These are phyloP conservation scores for Eustoma russellianum DNA, from an alignment of 257 asterid genomes.

Conservation along the genomic window DNA sequence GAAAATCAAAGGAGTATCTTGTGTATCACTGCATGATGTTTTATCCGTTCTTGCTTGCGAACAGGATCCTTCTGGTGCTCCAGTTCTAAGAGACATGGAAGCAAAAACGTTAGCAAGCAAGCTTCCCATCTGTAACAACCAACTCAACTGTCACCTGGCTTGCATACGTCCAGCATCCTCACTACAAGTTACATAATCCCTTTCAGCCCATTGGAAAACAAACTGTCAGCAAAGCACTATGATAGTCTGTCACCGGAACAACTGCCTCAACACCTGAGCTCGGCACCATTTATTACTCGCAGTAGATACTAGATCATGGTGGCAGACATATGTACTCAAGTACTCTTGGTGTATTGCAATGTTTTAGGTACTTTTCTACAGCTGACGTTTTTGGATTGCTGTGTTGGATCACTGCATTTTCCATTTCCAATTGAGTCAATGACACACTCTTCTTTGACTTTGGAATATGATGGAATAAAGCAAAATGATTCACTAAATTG, in stretches of 20 bases:
- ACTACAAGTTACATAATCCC: conserved; percentile 30
- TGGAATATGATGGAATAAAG: no score
- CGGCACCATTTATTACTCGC: conserved; percentile 47
- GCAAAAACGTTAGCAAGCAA: conserved; percentile 27
- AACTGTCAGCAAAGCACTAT: conserved; percentile 28
- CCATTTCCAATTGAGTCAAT: no score
- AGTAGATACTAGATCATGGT: conserved; percentile 20
- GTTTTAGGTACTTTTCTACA: not conserved
- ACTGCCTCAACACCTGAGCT: conserved; percentile 28
- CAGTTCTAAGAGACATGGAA: conserved; percentile 57
- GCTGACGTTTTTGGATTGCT: no score
- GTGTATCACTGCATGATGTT: not conserved
- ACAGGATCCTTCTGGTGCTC: conserved; percentile 71
- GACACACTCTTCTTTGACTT: no score
- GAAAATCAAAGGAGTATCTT: no score
- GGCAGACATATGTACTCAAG: conserved; percentile 1
- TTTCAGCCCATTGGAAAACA: conserved; percentile 46
- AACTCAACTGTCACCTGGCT: conserved; percentile 41
- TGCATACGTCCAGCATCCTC: conserved; percentile 44
- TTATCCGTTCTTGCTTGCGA: not conserved
- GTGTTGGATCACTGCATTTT: no score
- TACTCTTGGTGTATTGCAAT: conserved; percentile 2
- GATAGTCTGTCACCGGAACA: conserved; percentile 23
- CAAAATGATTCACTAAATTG: no score
- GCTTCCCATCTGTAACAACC: conserved; percentile 67